Conservation (phyloP, 83 land plant species). For the Diphasiastrum complanatum region DNA sequence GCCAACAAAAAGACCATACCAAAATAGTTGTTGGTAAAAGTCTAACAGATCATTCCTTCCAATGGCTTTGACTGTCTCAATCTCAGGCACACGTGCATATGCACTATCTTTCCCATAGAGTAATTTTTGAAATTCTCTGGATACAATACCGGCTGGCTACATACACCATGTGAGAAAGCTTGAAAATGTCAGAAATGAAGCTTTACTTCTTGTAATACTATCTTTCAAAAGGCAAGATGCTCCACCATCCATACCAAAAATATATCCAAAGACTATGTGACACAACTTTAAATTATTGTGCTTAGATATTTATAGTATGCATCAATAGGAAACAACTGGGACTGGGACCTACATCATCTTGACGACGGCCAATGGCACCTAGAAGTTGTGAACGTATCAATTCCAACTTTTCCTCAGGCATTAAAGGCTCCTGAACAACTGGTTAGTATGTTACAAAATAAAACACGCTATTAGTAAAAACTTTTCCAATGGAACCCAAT, state of each 20-base stretch:
- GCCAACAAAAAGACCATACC: background rate
- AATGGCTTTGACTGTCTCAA: slow-evolving; percentile 15
- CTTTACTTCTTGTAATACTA: background rate
- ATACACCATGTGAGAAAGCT: background rate
- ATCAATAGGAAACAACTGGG: background rate
- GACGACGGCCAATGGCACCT: slow-evolving; percentile 17
- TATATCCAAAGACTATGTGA: background rate
- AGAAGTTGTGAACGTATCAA: slow-evolving; percentile 20
- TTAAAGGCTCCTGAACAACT: slow-evolving; percentile 28
- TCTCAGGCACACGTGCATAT: slow-evolving; percentile 23
- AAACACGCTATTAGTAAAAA: background rate
- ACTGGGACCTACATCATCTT: slow-evolving; percentile 16
- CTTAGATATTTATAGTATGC: background rate
- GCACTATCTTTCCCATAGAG: slow-evolving; percentile 28
- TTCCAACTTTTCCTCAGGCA: slow-evolving; percentile 29
- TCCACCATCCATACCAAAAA: background rate
- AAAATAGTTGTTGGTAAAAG: slow-evolving; percentile 16
- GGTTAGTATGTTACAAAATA: background rate
- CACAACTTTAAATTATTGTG: background rate
- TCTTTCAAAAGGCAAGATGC: background rate
- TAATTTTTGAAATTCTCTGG: slow-evolving; percentile 26
- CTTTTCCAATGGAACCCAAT: background rate
- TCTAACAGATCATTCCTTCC: slow-evolving; percentile 13
- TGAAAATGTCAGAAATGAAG: background rate
- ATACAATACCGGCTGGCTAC: slow-evolving; percentile 23